Percentiles rank a stretch among this genome's conserved stretches.
These are phyloP conservation scores for Theileria annulata DNA, from an alignment of 169 alveolate genomes.

Conservation along the genomic window DNA sequence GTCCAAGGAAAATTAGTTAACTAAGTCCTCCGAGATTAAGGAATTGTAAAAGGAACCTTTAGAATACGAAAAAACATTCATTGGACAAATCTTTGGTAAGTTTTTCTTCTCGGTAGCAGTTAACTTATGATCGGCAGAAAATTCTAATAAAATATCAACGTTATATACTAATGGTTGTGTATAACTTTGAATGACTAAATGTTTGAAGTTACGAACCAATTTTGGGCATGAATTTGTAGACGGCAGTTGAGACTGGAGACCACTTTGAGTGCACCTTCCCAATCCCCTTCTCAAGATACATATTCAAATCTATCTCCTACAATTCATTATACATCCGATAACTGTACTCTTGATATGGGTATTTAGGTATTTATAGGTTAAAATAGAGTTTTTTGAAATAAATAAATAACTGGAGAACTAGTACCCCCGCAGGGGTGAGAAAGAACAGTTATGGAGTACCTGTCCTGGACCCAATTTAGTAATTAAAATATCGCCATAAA, in stretches of 20 bases:
- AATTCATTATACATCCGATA: not conserved
- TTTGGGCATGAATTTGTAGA: slow-evolving; percentile 91
- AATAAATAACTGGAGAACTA: not conserved
- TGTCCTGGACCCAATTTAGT: slow-evolving; percentile 96
- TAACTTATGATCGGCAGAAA: slow-evolving; percentile 69
- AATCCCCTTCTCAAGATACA: slow-evolving; percentile 93
- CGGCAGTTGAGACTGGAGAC: slow-evolving; percentile 99
- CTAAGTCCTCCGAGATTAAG: not conserved
- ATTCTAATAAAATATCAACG: slow-evolving; percentile 6
- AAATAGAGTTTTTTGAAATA: slow-evolving; percentile 5
- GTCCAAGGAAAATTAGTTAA: too few species aligned
- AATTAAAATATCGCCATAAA: slow-evolving; percentile 90
- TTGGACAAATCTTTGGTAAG: slow-evolving; percentile 90
- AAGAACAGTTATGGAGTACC: slow-evolving; percentile 1
- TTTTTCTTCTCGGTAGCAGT: slow-evolving; percentile 87
- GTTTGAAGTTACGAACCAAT: slow-evolving; percentile 31
- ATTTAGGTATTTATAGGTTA: not conserved
- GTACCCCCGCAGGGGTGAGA: not conserved
- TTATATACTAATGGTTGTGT: not conserved
- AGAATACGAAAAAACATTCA: slow-evolving; percentile 92
- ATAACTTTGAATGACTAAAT: slow-evolving; percentile 29
- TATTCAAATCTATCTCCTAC: slow-evolving; percentile 90
- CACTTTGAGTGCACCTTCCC: slow-evolving; percentile 99
- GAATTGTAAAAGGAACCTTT: slow-evolving; percentile 55
- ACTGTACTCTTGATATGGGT: not conserved